Conservation (phyloP, 2,329 filamentous ascomycete genomes). For the Pyricularia sp. region DNA sequence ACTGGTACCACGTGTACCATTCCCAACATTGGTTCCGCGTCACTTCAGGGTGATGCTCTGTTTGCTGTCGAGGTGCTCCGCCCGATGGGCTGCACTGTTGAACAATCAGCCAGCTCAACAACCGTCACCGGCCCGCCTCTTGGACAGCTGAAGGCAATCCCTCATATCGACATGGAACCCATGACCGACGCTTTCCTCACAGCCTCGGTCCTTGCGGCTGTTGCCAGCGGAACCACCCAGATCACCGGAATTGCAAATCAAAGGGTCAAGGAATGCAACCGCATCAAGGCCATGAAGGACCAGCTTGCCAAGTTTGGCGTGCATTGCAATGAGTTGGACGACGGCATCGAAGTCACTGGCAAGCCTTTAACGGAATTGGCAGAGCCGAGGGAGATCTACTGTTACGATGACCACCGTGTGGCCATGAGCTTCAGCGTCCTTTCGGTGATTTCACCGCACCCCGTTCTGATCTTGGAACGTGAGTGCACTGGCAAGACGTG, state of each 20-base stretch:
- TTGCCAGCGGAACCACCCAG: constrained; percentile 71
- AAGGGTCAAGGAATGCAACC: constrained; percentile 95
- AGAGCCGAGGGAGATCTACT: constrained; percentile 61
- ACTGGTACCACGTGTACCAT: constrained; percentile 93
- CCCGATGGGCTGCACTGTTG: constrained; percentile 89
- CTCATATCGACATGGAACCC: constrained; percentile 92
- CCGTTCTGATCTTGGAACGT: constrained; percentile 74
- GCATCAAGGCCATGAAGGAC: constrained; percentile 90
- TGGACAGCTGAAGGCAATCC: constrained; percentile 64
- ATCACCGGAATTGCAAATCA: constrained; percentile 97
- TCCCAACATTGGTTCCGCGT: constrained; percentile 88
- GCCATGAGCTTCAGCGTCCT: constrained; percentile 98
- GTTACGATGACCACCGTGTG: constrained; percentile 95
- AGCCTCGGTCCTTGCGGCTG: constrained; percentile 84
- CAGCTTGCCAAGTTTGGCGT: constrained; percentile 93
- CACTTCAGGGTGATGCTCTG: constrained; percentile 86
- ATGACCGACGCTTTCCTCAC: constrained; percentile 99
- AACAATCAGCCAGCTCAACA: constrained; percentile 77
- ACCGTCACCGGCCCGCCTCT: constrained; percentile 81
- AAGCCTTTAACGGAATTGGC: constrained; percentile 35
- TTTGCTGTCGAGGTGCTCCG: constrained; percentile 84
- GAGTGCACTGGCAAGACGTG: constrained; percentile 96
- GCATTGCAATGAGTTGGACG: constrained; percentile 75
- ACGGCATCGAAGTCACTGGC: constrained; percentile 74
- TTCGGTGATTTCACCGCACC: constrained; percentile 57